Conservation (phyloP, 352 stramenopile genomes). For the Pythium vanterpoolii region DNA sequence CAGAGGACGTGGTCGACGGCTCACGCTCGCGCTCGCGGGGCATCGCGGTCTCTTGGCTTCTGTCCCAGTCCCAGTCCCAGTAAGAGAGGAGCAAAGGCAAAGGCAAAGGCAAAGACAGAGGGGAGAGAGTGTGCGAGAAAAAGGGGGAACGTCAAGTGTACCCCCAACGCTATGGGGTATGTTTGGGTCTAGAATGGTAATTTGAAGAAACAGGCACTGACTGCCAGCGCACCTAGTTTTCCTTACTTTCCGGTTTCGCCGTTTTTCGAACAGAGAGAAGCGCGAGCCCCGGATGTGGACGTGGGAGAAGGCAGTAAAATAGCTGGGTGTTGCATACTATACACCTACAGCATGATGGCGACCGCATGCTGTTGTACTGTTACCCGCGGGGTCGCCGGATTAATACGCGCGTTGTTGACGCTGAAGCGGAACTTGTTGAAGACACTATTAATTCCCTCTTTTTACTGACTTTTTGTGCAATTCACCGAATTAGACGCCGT, state of each 20-base stretch:
- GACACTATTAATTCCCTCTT: slow-evolving; percentile 8
- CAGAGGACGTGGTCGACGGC: slow-evolving; percentile 13
- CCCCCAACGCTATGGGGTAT: neutral
- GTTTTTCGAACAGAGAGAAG: neutral
- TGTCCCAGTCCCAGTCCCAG: neutral
- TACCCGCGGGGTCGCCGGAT: neutral
- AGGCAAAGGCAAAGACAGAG: too few species aligned
- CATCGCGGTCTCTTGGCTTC: neutral
- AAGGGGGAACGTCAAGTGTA: slow-evolving; percentile 5
- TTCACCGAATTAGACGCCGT: neutral
- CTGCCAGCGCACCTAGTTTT: neutral
- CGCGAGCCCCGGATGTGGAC: too few species aligned
- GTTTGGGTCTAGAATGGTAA: slow-evolving; percentile 13
- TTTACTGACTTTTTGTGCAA: slow-evolving; percentile 15
- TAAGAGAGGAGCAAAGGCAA: too few species aligned
- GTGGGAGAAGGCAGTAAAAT: too few species aligned
- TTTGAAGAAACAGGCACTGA: neutral
- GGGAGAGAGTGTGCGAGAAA: neutral
- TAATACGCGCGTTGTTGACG: neutral
- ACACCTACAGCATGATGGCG: neutral
- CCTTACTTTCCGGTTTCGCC: neutral
- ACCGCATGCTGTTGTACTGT: neutral
- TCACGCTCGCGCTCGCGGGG: slow-evolving; percentile 10
- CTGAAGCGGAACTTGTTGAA: slow-evolving; percentile 16
- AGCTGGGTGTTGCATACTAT: too few species aligned